Percentiles rank a stretch among this genome's conserved stretches.
Evolutionary conservation across 192 early-diverging fungal species (phyloP).

Genomic region (Geosiphon pyriformis): DNA sequence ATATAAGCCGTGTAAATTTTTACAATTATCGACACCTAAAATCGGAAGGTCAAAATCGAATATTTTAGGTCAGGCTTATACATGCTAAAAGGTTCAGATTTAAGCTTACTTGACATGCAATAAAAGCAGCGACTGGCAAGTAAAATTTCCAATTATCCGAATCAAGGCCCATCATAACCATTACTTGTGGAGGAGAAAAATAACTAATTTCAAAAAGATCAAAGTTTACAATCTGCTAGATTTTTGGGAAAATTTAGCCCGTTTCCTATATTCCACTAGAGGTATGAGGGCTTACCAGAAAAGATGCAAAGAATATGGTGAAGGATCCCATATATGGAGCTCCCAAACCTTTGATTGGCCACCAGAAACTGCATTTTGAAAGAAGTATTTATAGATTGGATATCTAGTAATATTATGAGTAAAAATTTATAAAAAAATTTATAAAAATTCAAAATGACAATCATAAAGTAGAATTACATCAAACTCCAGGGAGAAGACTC

Average conservation of each 20-base stretch:
- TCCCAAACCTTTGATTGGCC: neutral
- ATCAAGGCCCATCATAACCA: neutral
- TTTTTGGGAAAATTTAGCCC: too few relatives aligned
- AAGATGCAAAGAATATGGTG: neutral
- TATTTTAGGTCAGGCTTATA: neutral
- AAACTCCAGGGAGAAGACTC: neutral
- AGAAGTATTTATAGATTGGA: neutral
- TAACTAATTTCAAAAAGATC: neutral
- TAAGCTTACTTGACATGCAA: neutral
- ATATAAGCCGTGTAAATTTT: neutral
- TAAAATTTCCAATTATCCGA: conserved; percentile 1
- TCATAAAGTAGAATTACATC: too few relatives aligned
- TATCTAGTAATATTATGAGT: neutral
- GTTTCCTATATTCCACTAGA: too few relatives aligned
- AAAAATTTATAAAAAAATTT: neutral
- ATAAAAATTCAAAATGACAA: neutral
- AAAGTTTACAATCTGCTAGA: conserved; percentile 3
- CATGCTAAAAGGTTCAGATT: too few relatives aligned
- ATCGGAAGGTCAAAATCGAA: neutral
- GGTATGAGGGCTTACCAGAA: neutral
- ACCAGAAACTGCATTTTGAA: neutral
- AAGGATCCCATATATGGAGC: conserved; percentile 2
- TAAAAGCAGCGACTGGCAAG: neutral
- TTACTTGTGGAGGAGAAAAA: conserved; percentile 3
- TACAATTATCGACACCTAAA: neutral